These are phyloP conservation scores for apple (Malus domestica) DNA, from an alignment of 306 rosid species.

Conservation along the genomic window ASM211411v1 NC_041791.1:35959501-35960000, in stretches of 20 bases:
- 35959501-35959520: constrained; percentile 89
- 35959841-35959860: not conserved
- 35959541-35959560: constrained; percentile 95
- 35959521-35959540: constrained; percentile 91
- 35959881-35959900: constrained; percentile 99
- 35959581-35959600: constrained; percentile 91
- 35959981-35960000: constrained; percentile 65
- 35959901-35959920: constrained; percentile 96
- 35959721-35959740: constrained; percentile 92
- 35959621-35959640: constrained; percentile 74
- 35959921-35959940: constrained; percentile 68
- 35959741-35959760: constrained; percentile 99
- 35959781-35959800: no score
- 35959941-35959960: constrained; percentile 76
- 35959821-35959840: not conserved
- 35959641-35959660: constrained; percentile 73
- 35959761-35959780: constrained; percentile 50
- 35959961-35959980: constrained; percentile 46
- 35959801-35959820: not conserved
- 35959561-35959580: constrained; percentile 90
- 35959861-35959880: constrained; percentile 96
- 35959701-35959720: constrained; percentile 86
- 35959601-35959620: constrained; percentile 78
- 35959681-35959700: constrained; percentile 92
- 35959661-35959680: constrained; percentile 92